phyloP scores from a whole-genome alignment of 495 filamentous ascomycete genomes.

The Aspergillus coremiiformis region DNA sequence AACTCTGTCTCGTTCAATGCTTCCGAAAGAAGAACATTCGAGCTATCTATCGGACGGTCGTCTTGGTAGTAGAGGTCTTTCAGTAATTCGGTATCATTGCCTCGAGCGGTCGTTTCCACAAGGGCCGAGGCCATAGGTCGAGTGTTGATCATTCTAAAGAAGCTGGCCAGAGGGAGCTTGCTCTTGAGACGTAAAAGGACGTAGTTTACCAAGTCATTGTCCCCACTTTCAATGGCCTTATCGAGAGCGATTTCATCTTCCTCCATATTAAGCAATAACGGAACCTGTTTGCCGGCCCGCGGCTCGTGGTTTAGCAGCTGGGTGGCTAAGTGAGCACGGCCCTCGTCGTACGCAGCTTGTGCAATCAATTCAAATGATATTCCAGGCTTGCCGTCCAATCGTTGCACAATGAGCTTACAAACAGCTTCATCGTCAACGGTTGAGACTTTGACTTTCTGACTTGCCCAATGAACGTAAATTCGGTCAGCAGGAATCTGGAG shows the following conservation, averaged over 20 bases:
- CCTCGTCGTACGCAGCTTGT: constrained; percentile 91
- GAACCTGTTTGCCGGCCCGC: constrained; percentile 88
- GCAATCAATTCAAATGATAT: constrained; percentile 95
- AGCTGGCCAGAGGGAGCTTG: constrained; percentile 80
- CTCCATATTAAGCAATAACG: constrained; percentile 89
- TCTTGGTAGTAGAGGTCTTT: constrained; percentile 98
- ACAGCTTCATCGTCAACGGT: constrained; percentile 82
- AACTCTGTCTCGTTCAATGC: constrained; percentile 59
- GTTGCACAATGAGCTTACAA: constrained; percentile 78
- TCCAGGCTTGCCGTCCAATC: constrained; percentile 75
- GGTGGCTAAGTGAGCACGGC: constrained; percentile 76
- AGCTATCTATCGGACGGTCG: constrained; percentile 82
- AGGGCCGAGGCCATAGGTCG: constrained; percentile 83
- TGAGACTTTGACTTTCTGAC: constrained; percentile 81
- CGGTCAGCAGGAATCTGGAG: constrained; percentile 77
- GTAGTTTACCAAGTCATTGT: constrained; percentile 84
- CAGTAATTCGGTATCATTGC: constrained; percentile 71
- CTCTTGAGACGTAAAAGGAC: constrained; percentile 85
- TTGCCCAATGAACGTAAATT: constrained; percentile 96
- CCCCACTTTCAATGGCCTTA: constrained; percentile 93
- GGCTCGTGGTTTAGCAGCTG: constrained; percentile 89
- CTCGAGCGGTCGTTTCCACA: constrained; percentile 73
- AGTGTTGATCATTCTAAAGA: constrained; percentile 86
- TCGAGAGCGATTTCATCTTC: constrained; percentile 93
- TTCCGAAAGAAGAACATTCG: constrained; percentile 78